These are phyloP conservation scores for Aspergillus wentii DNA, from an alignment of 495 filamentous ascomycete genomes.

Conservation along the genomic window DNA sequence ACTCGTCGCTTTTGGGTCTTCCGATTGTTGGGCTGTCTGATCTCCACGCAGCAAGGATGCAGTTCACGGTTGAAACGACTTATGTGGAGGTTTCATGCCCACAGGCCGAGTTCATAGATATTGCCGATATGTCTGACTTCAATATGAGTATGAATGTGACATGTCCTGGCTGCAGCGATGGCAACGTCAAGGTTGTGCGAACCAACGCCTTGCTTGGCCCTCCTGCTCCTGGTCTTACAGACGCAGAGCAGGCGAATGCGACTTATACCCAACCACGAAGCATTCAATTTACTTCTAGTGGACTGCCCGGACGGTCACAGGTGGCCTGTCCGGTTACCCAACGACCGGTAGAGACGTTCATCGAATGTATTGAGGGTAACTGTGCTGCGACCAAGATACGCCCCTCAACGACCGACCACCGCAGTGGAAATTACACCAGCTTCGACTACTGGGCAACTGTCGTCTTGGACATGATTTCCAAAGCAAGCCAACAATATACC, in stretches of 20 bases:
- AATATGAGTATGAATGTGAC: no score
- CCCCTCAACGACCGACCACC: constrained; percentile 4
- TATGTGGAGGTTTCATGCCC: constrained; percentile 7
- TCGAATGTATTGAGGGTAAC: constrained; percentile 1
- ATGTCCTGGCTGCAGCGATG: no score
- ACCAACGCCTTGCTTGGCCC: no score
- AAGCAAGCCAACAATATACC: neutral
- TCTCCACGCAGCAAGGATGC: constrained; percentile 1
- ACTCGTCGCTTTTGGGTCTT: constrained; percentile 9
- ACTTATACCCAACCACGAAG: constrained; percentile 4
- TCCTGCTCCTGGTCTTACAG: constrained; percentile 5
- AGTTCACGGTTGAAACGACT: constrained; percentile 8
- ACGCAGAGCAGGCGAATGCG: neutral
- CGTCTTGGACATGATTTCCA: constrained; percentile 2
- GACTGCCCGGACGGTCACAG: neutral
- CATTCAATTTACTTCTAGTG: constrained; percentile 3
- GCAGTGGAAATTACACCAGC: constrained; percentile 3
- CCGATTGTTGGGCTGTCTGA: constrained; percentile 5
- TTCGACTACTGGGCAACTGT: constrained; percentile 8
- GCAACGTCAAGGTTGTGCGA: constrained; percentile 3
- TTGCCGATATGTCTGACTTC: no score
- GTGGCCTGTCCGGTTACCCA: constrained; percentile 4
- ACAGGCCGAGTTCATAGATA: neutral
- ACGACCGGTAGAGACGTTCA: constrained; percentile 1
- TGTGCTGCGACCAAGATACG: constrained; percentile 10